Base-by-base conservation (phyloP, 139 green algal species). In the Astrephomene gubernaculifera region DNA sequence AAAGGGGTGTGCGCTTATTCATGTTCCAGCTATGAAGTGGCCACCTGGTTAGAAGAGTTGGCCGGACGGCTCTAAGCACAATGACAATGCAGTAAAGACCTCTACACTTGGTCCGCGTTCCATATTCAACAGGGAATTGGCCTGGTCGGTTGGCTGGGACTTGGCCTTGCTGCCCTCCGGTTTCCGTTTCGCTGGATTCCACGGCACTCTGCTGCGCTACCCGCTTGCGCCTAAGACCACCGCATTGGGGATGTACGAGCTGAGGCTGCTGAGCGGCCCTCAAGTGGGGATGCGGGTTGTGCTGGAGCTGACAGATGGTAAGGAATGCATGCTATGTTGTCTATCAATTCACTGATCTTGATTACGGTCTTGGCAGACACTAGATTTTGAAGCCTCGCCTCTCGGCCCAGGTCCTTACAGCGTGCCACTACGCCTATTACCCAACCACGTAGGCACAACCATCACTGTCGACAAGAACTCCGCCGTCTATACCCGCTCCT, bases 291-390 rank as follows among this genome's bases (percentile, higher is more conserved):
- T 67, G 45, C 31, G 19, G n/a, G 31, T 80, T n/a, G 21, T 67
- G 19, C 45, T 80, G 45, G 71, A 80, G 71, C 71, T 80, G 49
- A 33, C 12, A 36, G 71, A 80, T 33, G 71, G 71, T 79, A n/a
- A 54, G 71, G 10, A 6, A 41, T 57, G 49, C 12, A 25, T 57
- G 49, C 14, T 25, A 57, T 57, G 49, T 12, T 57, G 12, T 57
- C 49, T 12, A 57, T 57, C 49, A 57, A 25, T 17, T 25, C 49
- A 57, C 14, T 17, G 14, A 25, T 17, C 14, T 17, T 57, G 14
- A 57, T 57, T 57, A 12, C 49, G 49, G 49, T 57, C 12, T 57
- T n/a, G n/a, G n/a, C n/a, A n/a, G n/a, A n/a, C n/a, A n/a, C n/a
- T n/a, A n/a, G n/a, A n/a, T n/a, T n/a, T n/a, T n/a, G n/a, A n/a